These are phyloP conservation scores for Stephania yunnanensis DNA, from an alignment of 164 flowering plant genomes.

Conservation along the genomic window DNA sequence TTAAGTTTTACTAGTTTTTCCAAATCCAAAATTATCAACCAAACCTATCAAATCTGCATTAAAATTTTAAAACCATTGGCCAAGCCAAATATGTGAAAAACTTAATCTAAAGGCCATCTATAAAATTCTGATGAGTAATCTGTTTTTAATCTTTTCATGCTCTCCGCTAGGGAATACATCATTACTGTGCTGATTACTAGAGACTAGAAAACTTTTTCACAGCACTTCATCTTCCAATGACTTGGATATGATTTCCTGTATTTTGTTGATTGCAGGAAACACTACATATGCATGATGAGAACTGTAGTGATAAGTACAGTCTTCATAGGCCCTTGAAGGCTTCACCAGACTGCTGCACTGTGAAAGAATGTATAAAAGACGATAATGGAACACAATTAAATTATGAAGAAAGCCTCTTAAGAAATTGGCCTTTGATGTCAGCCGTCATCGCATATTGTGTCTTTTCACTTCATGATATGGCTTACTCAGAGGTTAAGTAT, in stretches of 20 bases:
- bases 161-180: neutral
- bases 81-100: too few relatives aligned
- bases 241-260: neutral
- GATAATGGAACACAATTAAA: slow-evolving; percentile 15
- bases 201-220: neutral
- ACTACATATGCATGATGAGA: slow-evolving; percentile 49
- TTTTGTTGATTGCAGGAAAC: slow-evolving; percentile 50
- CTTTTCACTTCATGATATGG: slow-evolving; percentile 84
- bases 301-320: slow-evolving; percentile 3
- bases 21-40: too few relatives aligned
- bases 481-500: slow-evolving; percentile 62
- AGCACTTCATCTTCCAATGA: neutral
- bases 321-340: slow-evolving; percentile 36
- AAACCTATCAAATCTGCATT: too few relatives aligned
- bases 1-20: too few relatives aligned
- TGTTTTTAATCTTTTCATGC: neutral
- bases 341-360: slow-evolving; percentile 19
- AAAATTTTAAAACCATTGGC: too few relatives aligned
- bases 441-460: slow-evolving; percentile 66
- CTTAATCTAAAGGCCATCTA: too few relatives aligned
- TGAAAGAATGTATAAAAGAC: slow-evolving; percentile 12
- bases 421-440: slow-evolving; percentile 89
- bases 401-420: slow-evolving; percentile 41
- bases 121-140: neutral
- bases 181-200: neutral